These are phyloP conservation scores for Metschnikowia picachoensis DNA, from an alignment of 805 yeast species.

Conservation along the genomic window DNA sequence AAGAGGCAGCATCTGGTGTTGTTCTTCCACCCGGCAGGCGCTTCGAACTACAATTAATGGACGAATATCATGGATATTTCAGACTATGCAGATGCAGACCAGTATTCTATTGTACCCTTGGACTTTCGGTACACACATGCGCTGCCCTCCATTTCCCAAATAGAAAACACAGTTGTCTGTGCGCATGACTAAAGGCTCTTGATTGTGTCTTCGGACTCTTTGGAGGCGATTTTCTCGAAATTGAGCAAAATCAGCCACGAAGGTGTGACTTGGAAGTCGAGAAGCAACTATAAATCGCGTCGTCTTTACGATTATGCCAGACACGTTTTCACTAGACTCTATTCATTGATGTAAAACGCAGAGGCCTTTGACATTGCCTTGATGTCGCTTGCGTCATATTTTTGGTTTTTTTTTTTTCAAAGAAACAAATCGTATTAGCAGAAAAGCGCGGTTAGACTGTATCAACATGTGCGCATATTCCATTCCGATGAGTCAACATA, in stretches of 20 bases:
- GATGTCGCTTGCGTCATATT: conserved; percentile 76
- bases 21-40: conserved; percentile 37
- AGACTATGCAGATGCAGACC: conserved; percentile 41
- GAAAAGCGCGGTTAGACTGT: no score
- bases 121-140: conserved; percentile 47
- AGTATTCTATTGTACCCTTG: conserved; percentile 50
- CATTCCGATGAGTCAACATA: no score
- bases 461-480: no score
- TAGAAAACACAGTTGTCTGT: conserved; percentile 35
- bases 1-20: conserved; percentile 26
- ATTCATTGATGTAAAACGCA: conserved; percentile 57
- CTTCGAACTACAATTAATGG: conserved; percentile 44
- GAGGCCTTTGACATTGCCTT: conserved; percentile 82
- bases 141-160: conserved; percentile 37
- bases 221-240: conserved; percentile 21
- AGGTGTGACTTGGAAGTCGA: conserved; percentile 58
- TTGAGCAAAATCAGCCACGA: conserved; percentile 29
- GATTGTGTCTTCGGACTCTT: conserved; percentile 29
- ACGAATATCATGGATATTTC: conserved; percentile 40
- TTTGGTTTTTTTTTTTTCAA: no score
- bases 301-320: conserved; percentile 52
- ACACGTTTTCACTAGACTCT: conserved; percentile 37
- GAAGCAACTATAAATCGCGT: conserved; percentile 53
- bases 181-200: conserved; percentile 43
- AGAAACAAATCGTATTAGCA: no score